Base-by-base conservation (phyloP, 164 flowering plant genomes). In the Kingdonia uniflora region DNA sequence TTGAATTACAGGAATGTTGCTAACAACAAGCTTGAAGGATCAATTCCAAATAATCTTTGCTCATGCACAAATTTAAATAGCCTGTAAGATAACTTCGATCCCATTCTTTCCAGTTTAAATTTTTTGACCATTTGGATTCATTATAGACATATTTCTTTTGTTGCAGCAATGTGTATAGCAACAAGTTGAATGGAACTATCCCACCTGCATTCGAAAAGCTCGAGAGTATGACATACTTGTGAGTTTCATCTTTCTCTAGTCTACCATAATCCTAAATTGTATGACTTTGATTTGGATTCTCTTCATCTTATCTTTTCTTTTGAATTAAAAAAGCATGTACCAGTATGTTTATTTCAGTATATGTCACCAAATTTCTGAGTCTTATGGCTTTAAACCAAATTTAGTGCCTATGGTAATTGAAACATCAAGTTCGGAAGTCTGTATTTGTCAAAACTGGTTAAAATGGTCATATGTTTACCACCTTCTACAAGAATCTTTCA, bases 41-140 rank as follows among this genome's bases (percentile, higher is more conserved):
- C 87, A 1, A 80, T 94, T 46, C 95, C 99, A 22, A 81, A 68
- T 33, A 80, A 94, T 68, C 71, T 94, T 24, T 85, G 99, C 68
- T 87, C 94, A 11, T 94, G 97, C 54, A 80, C 82, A 14, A 85
- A 82, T 70, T 82, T 94, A 53, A 94, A 86, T 71, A 81, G 82
- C 64, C 85, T 94, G 99, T 94, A 74, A 68, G 89, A 11, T 57
- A 46, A 17, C 21, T 19, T 14, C 41, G 33, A 44, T 47, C 19
- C 4, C 17, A 35, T 43, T 20, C 20, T 49, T 40, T 13, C 10
- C 19, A 2, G 22, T 19, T 17, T 2, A 2, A 16, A 7, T 44
- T 44, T 7, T 5, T 40, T 16, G 1, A 5, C 19, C 10, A 23
- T 41, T 14, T 26, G 45, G 19, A 19, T 49, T 16, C 63, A 11